Percentiles rank a stretch among this genome's conserved stretches.
Evolutionary conservation across 495 filamentous ascomycete genomes (phyloP).

Genomic region (Aspergillus saccharolyticus): DNA sequence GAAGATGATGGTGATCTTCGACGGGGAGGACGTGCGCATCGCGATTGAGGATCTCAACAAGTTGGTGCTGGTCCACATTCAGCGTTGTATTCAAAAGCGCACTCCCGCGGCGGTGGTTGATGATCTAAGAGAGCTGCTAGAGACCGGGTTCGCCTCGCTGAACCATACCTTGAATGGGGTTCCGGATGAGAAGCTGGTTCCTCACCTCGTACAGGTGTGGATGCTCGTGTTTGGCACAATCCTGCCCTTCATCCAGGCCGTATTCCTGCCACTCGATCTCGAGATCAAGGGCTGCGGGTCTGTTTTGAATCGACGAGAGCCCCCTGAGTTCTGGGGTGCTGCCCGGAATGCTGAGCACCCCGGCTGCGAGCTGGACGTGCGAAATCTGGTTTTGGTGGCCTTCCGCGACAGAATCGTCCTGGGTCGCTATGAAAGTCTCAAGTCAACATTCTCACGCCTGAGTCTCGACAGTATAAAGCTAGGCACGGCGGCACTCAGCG

Average conservation of each 20-base stretch:
- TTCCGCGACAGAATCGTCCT: conserved; percentile 88
- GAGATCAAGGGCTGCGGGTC: conserved; percentile 85
- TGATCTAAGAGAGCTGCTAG: conserved; percentile 72
- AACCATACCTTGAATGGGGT: conserved; percentile 73
- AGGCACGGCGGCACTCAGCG: conserved; percentile 42
- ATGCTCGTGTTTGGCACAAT: conserved; percentile 83
- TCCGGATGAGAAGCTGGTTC: conserved; percentile 77
- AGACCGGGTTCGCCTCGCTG: conserved; percentile 78
- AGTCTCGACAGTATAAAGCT: conserved; percentile 76
- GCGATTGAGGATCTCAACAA: conserved; percentile 94
- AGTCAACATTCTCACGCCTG: conserved; percentile 85
- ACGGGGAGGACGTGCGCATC: conserved; percentile 81
- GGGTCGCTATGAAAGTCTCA: conserved; percentile 76
- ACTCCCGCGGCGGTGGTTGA: conserved; percentile 65
- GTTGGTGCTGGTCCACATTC: conserved; percentile 74
- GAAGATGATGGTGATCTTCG: conserved; percentile 84
- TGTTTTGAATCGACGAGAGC: conserved; percentile 68
- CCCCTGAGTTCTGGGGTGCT: conserved; percentile 82
- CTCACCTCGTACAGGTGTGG: conserved; percentile 89
- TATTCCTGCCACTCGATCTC: conserved; percentile 88
- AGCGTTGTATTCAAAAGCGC: conserved; percentile 66
- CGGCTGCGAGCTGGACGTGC: conserved; percentile 68
- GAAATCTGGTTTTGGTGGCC: conserved; percentile 79
- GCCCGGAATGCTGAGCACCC: conserved; percentile 21
- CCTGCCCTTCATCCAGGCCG: conserved; percentile 91